Evolutionary conservation across 495 filamentous ascomycete species (phyloP), one percentile per base, ranked within the genome.

Genomic region (Penicillium riverlandense): DNA sequence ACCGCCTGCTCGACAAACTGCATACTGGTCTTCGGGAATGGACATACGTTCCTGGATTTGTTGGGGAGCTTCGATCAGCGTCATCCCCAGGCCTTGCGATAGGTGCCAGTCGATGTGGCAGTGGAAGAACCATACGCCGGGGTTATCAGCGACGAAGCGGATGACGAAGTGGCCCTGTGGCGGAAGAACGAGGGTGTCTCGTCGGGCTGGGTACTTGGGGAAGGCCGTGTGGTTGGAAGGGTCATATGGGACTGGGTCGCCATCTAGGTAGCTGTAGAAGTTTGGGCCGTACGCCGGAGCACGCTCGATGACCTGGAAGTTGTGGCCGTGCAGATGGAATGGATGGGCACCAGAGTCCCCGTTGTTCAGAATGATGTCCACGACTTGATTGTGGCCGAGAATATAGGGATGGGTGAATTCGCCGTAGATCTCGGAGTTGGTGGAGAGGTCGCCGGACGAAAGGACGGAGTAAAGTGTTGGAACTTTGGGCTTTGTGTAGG

Each of bases 271-370:
- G 31, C 62, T 53, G 49, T 55, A 64, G 45, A 67, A 67, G 15
- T 73, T 66, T 0, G 57, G 49, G 1, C 80, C 65, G 15, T 65
- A 67, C 11, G 53, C 35, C 1, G 69, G 66, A 29, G 35, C 48
- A 1, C 84, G 78, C 22, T 67, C 63, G 31, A 88, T 58, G 6
- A 88, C 65, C 54, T 92, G 88, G 69, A 90, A 92, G 46, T 80
- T 76, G 65, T 94, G 89, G 1, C 88, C 89, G 71, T 95, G 88
- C 2, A 94, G 69, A 69, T 95, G 87, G 75, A 92, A 92, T 0
- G 89, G 89, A 58, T 95, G 88, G 12, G 73, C 78, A 36, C 84
- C 84, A 0, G 74, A 54, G 50, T 90, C 86, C 10, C 72, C 54
- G 57, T 92, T 95, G 76, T 92, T 92, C 7, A 95, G 55, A 15